phyloP scores from a whole-genome alignment of 2,329 filamentous ascomycete genomes.

The Fonsecaea pedrosoi region DNA sequence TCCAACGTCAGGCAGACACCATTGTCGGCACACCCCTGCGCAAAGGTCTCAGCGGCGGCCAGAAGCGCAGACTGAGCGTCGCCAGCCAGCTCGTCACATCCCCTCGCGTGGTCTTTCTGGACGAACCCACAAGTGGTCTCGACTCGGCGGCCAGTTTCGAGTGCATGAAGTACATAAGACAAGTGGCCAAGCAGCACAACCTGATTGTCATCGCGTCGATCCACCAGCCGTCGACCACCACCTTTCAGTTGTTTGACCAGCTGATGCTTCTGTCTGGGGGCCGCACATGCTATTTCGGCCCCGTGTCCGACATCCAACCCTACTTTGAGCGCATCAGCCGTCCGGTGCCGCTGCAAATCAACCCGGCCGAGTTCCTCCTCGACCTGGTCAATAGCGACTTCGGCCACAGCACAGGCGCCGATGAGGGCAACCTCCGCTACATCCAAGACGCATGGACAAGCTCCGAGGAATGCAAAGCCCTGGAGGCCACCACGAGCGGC shows the following conservation, averaged over 20 bases:
- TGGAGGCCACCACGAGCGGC: conserved; percentile 1
- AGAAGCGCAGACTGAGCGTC: conserved; percentile 80
- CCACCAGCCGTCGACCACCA: conserved; percentile 81
- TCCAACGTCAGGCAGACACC: conserved; percentile 71
- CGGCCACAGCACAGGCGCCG: conserved; percentile 54
- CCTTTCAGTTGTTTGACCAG: conserved; percentile 81
- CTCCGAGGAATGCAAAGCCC: conserved; percentile 20
- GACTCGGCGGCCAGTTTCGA: conserved; percentile 79
- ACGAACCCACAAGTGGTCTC: conserved; percentile 83
- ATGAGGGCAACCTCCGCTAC: conserved; percentile 57
- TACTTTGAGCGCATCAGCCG: conserved; percentile 70
- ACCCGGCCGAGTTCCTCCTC: conserved; percentile 80
- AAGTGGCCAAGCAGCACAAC: conserved; percentile 64
- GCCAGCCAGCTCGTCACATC: conserved; percentile 81
- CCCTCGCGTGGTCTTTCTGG: conserved; percentile 80
- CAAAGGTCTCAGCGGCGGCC: conserved; percentile 83
- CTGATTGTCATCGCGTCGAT: conserved; percentile 82
- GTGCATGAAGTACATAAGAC: conserved; percentile 74
- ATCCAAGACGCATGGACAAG: conserved; percentile 64
- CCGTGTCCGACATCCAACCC: conserved; percentile 61
- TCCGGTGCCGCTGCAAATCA: conserved; percentile 72
- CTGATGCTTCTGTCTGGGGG: conserved; percentile 75
- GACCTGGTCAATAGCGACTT: conserved; percentile 83
- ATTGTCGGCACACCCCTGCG: conserved; percentile 81
- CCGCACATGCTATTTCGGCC: conserved; percentile 74